Base-by-base conservation (phyloP, 2,329 filamentous ascomycete genomes). In the Lasiodiplodia citricola region DNA sequence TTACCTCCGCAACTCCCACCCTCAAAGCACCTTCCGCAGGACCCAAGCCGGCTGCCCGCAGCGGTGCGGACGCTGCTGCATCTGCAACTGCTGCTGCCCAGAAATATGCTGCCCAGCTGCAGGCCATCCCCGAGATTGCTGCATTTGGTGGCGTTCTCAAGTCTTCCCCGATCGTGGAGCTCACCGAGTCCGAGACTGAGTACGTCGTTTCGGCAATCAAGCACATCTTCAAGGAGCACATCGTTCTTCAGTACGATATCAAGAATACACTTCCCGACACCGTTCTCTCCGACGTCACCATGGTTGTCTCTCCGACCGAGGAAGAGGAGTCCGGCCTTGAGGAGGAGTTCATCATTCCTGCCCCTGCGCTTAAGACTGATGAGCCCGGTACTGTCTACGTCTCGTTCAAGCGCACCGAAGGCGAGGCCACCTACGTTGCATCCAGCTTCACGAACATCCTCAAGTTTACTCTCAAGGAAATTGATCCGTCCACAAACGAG, bases 401-500 rank as follows among this genome's bases (percentile, higher is more conserved):
- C 51, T 94, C 94, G 2, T 97, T 99, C 85, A 92, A 91, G 82
- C 96, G 96, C 80, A 82, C 89, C 35, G 88, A 87, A 69, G 94
- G 92, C 68, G 92, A 93, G 75, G 86, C 84, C 54, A 87, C 91
- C n/a, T 91, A 96, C 79, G 90, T 94, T 4, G 86, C 92, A 25
- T 90, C 91, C 65, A 92, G 89, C 52, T 97, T 99, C 81, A 93
- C 92, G 73, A 99, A 98, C 81, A 85, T 93, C 50, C 91, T 99
- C 78, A 97, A 96, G 82, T 99, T 99, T 80, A 97, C 94, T 21
- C 96, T 91, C 85, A 98, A 97, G 83, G 96, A 99, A 82, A 96
- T 99, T 73, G 96, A 99, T 75, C 96, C 96, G 6, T 92, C 92
- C 31, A 97, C 93, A n/a, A 89, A 90, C 72, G 94, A 97, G 81